A percentile compares a stretch with the other conserved stretches of the same genome.
Evolutionary conservation across 2,329 filamentous ascomycete species (phyloP).

Genomic region (Xenosphaeropsis pyriputrescens): DNA sequence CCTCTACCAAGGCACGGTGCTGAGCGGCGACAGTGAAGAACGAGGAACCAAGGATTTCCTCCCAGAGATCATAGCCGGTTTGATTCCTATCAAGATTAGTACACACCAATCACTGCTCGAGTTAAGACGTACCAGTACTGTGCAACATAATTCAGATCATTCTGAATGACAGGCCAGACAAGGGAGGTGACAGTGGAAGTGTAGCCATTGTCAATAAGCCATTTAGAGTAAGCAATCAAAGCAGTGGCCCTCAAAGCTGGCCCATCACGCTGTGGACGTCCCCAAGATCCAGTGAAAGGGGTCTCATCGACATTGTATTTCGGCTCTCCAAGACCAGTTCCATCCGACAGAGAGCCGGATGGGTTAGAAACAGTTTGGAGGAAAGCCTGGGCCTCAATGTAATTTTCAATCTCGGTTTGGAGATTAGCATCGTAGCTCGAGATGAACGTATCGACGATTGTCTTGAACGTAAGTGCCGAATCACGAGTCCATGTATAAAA

Average conservation of each 20-base stretch:
- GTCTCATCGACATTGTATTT: conserved; percentile 55
- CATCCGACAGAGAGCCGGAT: conserved; percentile 22
- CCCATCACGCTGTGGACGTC: conserved; percentile 66
- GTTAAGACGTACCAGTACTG: conserved; percentile 43
- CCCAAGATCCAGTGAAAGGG: conserved; percentile 54
- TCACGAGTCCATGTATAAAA: conserved; percentile 72
- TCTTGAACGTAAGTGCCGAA: conserved; percentile 55
- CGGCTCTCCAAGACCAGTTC: conserved; percentile 49
- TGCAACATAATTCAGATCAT: conserved; percentile 62
- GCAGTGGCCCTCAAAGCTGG: conserved; percentile 64
- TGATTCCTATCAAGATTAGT: conserved; percentile 21
- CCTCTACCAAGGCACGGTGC: conserved; percentile 56
- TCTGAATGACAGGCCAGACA: conserved; percentile 60
- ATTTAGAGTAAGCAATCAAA: conserved; percentile 57
- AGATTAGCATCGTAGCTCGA: conserved; percentile 32
- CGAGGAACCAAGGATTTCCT: conserved; percentile 61
- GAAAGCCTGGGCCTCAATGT: conserved; percentile 48
- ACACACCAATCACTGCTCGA: background rate
- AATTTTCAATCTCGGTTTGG: conserved; percentile 45
- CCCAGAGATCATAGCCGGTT: conserved; percentile 65
- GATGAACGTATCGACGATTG: conserved; percentile 49
- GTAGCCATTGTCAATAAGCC: conserved; percentile 50
- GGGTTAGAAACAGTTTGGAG: conserved; percentile 45
- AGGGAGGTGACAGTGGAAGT: conserved; percentile 28
- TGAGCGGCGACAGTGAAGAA: conserved; percentile 65